These are phyloP conservation scores for Coffea humblotiana DNA, from an alignment of 305 asterid species.

Conservation along the genomic window DNA sequence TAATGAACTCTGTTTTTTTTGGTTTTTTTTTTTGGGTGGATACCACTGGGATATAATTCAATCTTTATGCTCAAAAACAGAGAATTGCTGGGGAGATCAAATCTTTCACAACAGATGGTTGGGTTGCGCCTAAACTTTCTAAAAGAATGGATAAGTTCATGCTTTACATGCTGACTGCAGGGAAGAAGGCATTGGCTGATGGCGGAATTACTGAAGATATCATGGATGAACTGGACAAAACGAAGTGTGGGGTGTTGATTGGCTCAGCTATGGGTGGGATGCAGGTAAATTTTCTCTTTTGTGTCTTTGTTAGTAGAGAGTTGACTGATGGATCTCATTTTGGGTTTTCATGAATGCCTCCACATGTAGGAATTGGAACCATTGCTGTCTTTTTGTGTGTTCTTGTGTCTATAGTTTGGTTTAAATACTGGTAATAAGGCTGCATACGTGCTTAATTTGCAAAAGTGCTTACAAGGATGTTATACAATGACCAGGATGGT, in stretches of 20 bases:
- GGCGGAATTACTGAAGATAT: slow-evolving; percentile 81
- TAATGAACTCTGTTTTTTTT: slow-evolving; percentile 13
- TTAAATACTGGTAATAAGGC: neutral
- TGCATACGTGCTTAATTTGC: neutral
- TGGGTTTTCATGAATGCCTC: slow-evolving; percentile 3
- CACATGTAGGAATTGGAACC: neutral
- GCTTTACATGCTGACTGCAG: slow-evolving; percentile 95
- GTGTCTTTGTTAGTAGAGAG: neutral
- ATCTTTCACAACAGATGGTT: slow-evolving; percentile 84
- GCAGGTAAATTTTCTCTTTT: slow-evolving; percentile 51
- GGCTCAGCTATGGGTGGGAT: slow-evolving; percentile 98
- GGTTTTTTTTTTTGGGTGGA: neutral
- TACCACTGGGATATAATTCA: slow-evolving; percentile 7
- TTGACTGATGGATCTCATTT: slow-evolving; percentile 10
- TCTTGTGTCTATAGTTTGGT: slow-evolving; percentile 5
- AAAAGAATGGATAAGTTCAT: slow-evolving; percentile 93
- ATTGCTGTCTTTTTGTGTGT: neutral
- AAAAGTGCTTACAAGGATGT: neutral
- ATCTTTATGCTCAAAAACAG: slow-evolving; percentile 44
- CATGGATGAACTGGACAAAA: slow-evolving; percentile 71
- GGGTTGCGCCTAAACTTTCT: slow-evolving; percentile 91
- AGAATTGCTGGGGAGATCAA: slow-evolving; percentile 99
- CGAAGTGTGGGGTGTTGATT: slow-evolving; percentile 80
- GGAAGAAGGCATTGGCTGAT: slow-evolving; percentile 91
- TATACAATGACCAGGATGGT: neutral